Base-by-base conservation (phyloP, 2,329 filamentous ascomycete species). In the Aspergillus sp. region DNA sequence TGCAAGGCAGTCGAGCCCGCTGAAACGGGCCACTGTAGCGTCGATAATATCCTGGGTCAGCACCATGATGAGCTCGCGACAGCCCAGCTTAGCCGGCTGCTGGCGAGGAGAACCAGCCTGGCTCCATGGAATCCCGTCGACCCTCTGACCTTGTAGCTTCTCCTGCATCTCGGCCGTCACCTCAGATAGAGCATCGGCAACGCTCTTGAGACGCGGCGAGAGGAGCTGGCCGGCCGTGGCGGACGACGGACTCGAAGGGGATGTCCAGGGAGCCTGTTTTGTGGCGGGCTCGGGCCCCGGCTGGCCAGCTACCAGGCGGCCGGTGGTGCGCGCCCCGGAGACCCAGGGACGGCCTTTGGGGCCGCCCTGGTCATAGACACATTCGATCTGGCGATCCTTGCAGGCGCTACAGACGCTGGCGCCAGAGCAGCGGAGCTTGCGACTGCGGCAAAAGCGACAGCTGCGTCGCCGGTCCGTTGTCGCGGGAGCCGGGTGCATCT, bases 401-500 rank as follows among this genome's bases (percentile, higher is more conserved):
- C 47, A 50, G 47, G 47, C 47, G 15, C 47, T 50, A n/a, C 47
- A 50, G 25, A 50, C 47, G 25, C 27, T 50, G 27, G 47, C 23
- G 47, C 47, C 27, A 8, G 47, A 50, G 23, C 47, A 50, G 23
- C 47, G 47, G 5, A 50, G 25, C 47, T 50, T 50, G 47, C 47
- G 47, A 50, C 47, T 50, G 47, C 47, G 47, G 25, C 47, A 50
- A 27, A 50, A 50, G 8, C 47, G 47, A 50, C 47, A 50, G 47
- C 47, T 50, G 25, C 47, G 47, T 50, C 47, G 47, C 47, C 47
- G 47, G 47, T 50, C 47, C 47, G 47, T 50, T 25, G 47, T 50
- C 23, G 17, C n/a, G n/a, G 47, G 47, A 32, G 47, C 27, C 47
- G 27, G 25, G n/a, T 50, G 25, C 47, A 50, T 50, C 2, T 30